These are phyloP conservation scores for Colletotrichum gigasporum DNA, from an alignment of 2,329 filamentous ascomycete genomes.

Conservation along the genomic window DNA sequence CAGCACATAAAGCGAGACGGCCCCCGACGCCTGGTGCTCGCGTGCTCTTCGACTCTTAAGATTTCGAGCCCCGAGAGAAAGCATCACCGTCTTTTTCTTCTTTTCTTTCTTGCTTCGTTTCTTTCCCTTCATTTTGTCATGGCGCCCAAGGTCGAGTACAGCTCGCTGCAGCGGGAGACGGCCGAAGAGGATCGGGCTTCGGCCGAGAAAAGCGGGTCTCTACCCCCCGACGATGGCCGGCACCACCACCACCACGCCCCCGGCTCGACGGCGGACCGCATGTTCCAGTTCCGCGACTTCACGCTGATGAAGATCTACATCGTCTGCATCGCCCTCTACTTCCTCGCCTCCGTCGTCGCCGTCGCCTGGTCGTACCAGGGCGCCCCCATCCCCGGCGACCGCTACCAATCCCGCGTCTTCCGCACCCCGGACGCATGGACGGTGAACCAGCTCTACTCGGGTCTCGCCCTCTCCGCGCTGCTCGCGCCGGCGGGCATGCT, in stretches of 20 bases:
- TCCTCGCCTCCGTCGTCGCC: slow-evolving; percentile 4
- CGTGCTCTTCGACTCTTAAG: neutral
- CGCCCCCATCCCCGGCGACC: neutral
- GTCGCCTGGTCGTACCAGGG: slow-evolving; percentile 13
- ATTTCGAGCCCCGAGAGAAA: no score
- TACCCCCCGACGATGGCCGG: neutral
- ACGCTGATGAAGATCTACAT: slow-evolving; percentile 11
- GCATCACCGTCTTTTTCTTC: neutral
- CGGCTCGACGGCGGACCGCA: slow-evolving; percentile 10
- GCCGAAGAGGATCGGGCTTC: slow-evolving; percentile 12
- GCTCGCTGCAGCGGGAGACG: neutral
- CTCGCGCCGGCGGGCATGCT: slow-evolving; percentile 20
- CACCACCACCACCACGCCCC: neutral
- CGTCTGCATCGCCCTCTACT: neutral
- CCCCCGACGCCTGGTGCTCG: neutral
- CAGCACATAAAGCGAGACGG: neutral
- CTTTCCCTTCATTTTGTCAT: neutral
- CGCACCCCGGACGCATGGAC: slow-evolving; percentile 6
- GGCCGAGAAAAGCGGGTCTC: slow-evolving; percentile 1
- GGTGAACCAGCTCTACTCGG: slow-evolving; percentile 23
- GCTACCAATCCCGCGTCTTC: slow-evolving; percentile 4
- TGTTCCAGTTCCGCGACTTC: slow-evolving; percentile 14
- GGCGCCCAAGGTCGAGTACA: slow-evolving; percentile 8
- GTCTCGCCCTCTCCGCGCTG: slow-evolving; percentile 7
- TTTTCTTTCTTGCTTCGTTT: neutral